These are phyloP conservation scores for Ogataea nitratoaversa DNA, from an alignment of 805 yeast genomes.

Conservation along the genomic window DNA sequence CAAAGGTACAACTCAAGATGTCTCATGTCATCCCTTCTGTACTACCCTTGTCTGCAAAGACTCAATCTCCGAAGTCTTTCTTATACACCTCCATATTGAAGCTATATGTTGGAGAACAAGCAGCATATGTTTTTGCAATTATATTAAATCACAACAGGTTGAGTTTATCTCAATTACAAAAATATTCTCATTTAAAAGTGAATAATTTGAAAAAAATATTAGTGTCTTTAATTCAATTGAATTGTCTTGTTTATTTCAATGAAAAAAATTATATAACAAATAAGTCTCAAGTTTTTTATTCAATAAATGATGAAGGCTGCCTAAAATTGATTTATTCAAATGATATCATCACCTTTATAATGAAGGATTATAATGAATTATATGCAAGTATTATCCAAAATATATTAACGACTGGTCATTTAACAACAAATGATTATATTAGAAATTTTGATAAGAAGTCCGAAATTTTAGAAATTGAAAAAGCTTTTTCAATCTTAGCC, in stretches of 20 bases:
- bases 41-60: constrained; percentile 37
- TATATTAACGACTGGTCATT: constrained; percentile 63
- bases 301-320: constrained; percentile 60
- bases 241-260: constrained; percentile 54
- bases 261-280: constrained; percentile 43
- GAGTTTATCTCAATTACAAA: constrained; percentile 49
- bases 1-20: background rate
- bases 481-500: constrained; percentile 41
- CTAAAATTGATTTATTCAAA: constrained; percentile 70
- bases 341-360: constrained; percentile 56
- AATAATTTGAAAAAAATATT: constrained; percentile 58
- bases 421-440: constrained; percentile 52
- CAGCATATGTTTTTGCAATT: constrained; percentile 56
- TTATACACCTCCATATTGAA: constrained; percentile 50
- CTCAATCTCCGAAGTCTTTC: constrained; percentile 60
- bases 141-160: constrained; percentile 68
- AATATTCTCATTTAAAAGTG: constrained; percentile 42
- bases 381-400: constrained; percentile 63
- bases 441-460: constrained; percentile 25
- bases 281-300: constrained; percentile 39
- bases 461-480: constrained; percentile 27
- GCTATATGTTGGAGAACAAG: constrained; percentile 66
- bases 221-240: constrained; percentile 74
- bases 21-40: constrained; percentile 12
- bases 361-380: constrained; percentile 38